These are phyloP conservation scores for Pseudovirgaria hyperparasitica DNA, from an alignment of 2,329 filamentous ascomycete genomes.

Conservation along the genomic window DNA sequence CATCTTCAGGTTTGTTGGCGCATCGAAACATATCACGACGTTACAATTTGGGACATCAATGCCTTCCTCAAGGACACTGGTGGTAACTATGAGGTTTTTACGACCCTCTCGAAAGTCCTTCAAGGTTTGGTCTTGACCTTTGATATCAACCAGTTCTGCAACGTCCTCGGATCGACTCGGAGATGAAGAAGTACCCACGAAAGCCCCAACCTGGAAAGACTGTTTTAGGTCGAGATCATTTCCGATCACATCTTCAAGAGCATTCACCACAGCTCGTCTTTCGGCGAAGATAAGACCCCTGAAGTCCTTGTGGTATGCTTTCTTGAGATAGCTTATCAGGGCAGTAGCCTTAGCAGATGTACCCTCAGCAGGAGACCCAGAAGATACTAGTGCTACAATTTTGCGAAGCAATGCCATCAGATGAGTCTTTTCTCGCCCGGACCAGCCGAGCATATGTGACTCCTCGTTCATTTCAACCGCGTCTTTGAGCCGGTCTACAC, in stretches of 20 bases:
- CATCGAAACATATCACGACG: slow-evolving; percentile 51
- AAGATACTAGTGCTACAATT: too few relatives aligned
- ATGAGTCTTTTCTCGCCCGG: slow-evolving; percentile 20
- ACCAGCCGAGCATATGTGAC: slow-evolving; percentile 16
- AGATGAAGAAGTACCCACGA: slow-evolving; percentile 38
- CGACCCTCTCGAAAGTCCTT: slow-evolving; percentile 39
- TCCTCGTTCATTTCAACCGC: slow-evolving; percentile 10
- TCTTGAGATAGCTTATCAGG: too few relatives aligned
- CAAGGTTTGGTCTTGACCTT: slow-evolving; percentile 38
- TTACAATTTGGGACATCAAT: slow-evolving; percentile 52
- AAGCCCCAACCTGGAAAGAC: slow-evolving; percentile 31
- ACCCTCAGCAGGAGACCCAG: too few relatives aligned
- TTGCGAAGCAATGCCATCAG: slow-evolving; percentile 19
- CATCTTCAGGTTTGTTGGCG: slow-evolving; percentile 47
- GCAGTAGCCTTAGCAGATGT: too few relatives aligned
- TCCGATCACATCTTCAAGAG: slow-evolving; percentile 26
- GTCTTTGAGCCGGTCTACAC: slow-evolving; percentile 17
- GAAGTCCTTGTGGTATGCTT: too few relatives aligned
- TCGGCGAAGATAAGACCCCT: slow-evolving; percentile 35
- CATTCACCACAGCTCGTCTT: slow-evolving; percentile 30
- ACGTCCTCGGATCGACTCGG: slow-evolving; percentile 33
- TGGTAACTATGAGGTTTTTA: slow-evolving; percentile 46
- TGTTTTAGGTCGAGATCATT: slow-evolving; percentile 17
- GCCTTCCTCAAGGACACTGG: slow-evolving; percentile 47
- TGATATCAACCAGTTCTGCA: slow-evolving; percentile 34